Conservation (phyloP, 768 basidiomycete genomes). For the Podaxis mareebaensis region DNA sequence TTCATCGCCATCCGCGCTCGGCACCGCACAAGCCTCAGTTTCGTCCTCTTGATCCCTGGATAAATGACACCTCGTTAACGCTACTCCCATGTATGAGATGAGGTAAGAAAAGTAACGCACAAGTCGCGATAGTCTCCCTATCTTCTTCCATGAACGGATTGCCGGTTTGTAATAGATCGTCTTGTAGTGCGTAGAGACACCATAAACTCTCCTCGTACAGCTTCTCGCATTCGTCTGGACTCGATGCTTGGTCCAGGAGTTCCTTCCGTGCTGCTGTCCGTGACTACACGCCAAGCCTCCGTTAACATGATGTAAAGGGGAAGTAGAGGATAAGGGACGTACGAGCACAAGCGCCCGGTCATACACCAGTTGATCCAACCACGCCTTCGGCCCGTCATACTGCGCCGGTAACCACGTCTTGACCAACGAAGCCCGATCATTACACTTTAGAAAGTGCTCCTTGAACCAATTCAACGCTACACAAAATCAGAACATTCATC, state of each 20-base stretch:
- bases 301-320: background rate
- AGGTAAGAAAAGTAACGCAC: conserved; percentile 40
- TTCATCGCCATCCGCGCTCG: conserved; percentile 77
- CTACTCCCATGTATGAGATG: background rate
- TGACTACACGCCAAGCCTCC: conserved; percentile 51
- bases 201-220: conserved; percentile 94
- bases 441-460: conserved; percentile 91
- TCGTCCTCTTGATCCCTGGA: conserved; percentile 83
- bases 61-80: conserved; percentile 8
- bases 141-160: conserved; percentile 89
- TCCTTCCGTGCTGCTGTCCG: conserved; percentile 92
- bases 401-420: conserved; percentile 87
- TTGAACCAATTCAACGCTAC: conserved; percentile 88
- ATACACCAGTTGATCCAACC: conserved; percentile 89
- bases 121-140: conserved; percentile 73
- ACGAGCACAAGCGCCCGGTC: conserved; percentile 89
- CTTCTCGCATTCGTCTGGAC: conserved; percentile 85
- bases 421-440: conserved; percentile 85
- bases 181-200: conserved; percentile 91
- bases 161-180: conserved; percentile 78
- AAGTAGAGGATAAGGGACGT: conserved; percentile 28
- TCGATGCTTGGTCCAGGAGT: conserved; percentile 73
- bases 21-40: conserved; percentile 79
- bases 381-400: conserved; percentile 79
- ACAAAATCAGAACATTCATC: conserved; percentile 16